These are phyloP conservation scores for Plasmodium vivax DNA, from an alignment of 169 alveolate genomes.

Conservation along the genomic window DNA sequence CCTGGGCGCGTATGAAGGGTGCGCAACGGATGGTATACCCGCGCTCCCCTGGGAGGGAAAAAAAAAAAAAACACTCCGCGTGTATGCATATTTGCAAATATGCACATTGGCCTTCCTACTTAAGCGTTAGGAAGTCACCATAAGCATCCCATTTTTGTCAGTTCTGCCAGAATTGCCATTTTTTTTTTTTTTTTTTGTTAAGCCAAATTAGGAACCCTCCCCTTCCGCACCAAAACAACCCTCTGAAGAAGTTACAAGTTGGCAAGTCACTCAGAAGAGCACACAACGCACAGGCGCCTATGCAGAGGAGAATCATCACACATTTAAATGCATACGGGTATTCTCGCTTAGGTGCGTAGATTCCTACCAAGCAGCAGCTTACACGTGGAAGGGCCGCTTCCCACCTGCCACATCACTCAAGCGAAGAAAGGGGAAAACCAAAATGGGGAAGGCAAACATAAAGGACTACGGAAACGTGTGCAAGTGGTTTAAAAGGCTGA, in stretches of 20 bases:
- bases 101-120: background rate
- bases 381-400: background rate
- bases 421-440: background rate
- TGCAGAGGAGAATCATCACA: background rate
- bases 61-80: background rate
- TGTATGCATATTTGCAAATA: background rate
- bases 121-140: background rate
- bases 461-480: conserved; percentile 60
- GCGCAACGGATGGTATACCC: background rate
- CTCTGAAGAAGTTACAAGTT: background rate
- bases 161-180: background rate
- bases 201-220: background rate
- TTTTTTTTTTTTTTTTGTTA: background rate
- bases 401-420: background rate
- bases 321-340: background rate
- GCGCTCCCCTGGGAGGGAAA: background rate
- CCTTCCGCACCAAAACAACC: background rate
- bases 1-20: background rate
- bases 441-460: conserved; percentile 31
- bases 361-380: background rate
- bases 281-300: background rate
- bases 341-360: background rate
- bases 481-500: conserved; percentile 55
- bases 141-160: background rate
- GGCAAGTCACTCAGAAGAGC: background rate